A percentile compares a stretch with the other conserved stretches of the same genome.
phyloP scores from a whole-genome alignment of 2,329 filamentous ascomycete genomes.

The Seiridium cupressi region DNA sequence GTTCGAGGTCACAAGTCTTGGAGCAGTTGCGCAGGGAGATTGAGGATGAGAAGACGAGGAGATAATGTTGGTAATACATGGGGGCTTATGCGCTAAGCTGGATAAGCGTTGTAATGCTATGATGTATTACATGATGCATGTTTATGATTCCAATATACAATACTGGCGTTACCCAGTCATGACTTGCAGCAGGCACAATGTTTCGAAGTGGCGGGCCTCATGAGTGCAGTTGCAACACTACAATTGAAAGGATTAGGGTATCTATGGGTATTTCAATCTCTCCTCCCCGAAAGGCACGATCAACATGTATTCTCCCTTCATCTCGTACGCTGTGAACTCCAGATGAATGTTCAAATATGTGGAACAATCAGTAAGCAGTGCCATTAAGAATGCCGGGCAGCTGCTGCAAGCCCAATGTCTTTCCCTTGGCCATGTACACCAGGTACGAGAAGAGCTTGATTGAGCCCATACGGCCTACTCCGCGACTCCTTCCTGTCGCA shows the following conservation, averaged over 20 bases:
- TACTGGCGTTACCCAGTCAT: too few relatives aligned
- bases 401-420: slow-evolving; percentile 44
- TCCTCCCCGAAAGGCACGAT: too few relatives aligned
- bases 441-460: slow-evolving; percentile 49
- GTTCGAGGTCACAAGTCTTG: slow-evolving; percentile 71
- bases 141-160: too few relatives aligned
- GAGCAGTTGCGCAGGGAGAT: slow-evolving; percentile 78
- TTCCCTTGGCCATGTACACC: slow-evolving; percentile 51
- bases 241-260: background rate
- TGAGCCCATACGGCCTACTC: slow-evolving; percentile 45
- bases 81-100: background rate
- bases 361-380: slow-evolving; percentile 36
- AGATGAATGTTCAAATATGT: too few relatives aligned
- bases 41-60: slow-evolving; percentile 74
- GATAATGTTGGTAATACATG: slow-evolving; percentile 25
- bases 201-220: too few relatives aligned
- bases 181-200: too few relatives aligned
- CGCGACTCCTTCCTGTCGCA: slow-evolving; percentile 47
- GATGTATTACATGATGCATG: background rate
- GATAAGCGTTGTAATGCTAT: background rate
- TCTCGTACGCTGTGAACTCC: too few relatives aligned
- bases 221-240: background rate
- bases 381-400: slow-evolving; percentile 46
- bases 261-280: background rate
- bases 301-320: too few relatives aligned